Evolutionary conservation across 768 basidiomycete genomes (phyloP).

Genomic region (Panaeolus papilionaceus): DNA sequence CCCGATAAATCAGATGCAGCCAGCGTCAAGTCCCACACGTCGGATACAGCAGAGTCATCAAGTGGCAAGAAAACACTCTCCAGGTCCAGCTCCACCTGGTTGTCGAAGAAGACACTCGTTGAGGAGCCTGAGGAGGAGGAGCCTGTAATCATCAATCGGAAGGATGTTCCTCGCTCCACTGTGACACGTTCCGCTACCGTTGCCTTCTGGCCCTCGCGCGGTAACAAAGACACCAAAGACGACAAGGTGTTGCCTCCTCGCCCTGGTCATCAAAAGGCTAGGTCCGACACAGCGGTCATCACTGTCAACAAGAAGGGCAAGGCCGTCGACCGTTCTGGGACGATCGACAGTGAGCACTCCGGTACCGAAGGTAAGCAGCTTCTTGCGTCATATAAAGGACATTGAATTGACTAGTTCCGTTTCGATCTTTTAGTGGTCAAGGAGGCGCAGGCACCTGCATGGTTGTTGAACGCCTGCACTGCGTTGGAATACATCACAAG

Average conservation of each 20-base stretch:
- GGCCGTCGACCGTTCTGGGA: constrained; percentile 36
- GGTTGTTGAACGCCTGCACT: constrained; percentile 79
- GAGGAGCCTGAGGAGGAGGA: constrained; percentile 39
- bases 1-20: constrained; percentile 24
- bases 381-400: constrained; percentile 3
- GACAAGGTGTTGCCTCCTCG: constrained; percentile 33
- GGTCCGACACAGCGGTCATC: constrained; percentile 38
- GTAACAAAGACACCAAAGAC: constrained; percentile 35
- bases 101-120: constrained; percentile 33
- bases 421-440: constrained; percentile 34
- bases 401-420: constrained; percentile 17
- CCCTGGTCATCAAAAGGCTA: constrained; percentile 33
- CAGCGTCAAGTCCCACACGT: constrained; percentile 16
- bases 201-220: constrained; percentile 40
- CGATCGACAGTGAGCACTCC: constrained; percentile 26
- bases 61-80: constrained; percentile 26
- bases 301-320: constrained; percentile 24
- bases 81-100: constrained; percentile 35
- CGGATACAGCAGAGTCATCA: constrained; percentile 21
- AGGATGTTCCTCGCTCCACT: constrained; percentile 22
- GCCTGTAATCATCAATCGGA: constrained; percentile 19
- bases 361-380: constrained; percentile 34
- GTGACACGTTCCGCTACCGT: constrained; percentile 35
- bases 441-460: constrained; percentile 68
- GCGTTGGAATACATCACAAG: constrained; percentile 76